phyloP scores from a whole-genome alignment of 768 basidiomycete genomes.

The Lentinula sp. region DNA sequence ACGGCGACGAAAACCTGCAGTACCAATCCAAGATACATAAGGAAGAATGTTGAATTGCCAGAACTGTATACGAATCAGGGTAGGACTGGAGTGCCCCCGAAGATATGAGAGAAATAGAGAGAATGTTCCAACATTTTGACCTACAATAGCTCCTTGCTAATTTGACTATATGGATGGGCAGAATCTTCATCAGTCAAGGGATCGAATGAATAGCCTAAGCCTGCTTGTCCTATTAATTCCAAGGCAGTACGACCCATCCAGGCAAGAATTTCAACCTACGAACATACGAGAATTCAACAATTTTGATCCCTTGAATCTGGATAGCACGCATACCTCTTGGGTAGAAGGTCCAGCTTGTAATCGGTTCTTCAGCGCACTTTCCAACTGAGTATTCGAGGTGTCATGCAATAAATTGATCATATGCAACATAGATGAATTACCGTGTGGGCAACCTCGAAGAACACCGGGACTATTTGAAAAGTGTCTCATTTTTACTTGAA shows the following conservation, averaged over 20 bases:
- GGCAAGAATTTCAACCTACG: conserved; percentile 16
- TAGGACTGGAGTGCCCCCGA: background rate
- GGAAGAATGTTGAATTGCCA: conserved; percentile 12
- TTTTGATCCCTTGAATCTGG: conserved; percentile 17
- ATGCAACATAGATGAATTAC: background rate
- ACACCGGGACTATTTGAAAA: background rate
- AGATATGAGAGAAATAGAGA: no score
- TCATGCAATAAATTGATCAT: background rate
- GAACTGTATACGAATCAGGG: background rate
- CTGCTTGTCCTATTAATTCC: conserved; percentile 4
- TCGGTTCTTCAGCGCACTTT: background rate
- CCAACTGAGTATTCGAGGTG: background rate
- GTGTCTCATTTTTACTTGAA: background rate
- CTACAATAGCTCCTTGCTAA: background rate
- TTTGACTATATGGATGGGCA: background rate
- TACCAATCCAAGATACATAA: conserved; percentile 15
- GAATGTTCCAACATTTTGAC: background rate
- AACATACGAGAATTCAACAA: conserved; percentile 10
- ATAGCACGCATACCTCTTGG: conserved; percentile 5
- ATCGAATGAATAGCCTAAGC: conserved; percentile 5
- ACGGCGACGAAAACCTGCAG: conserved; percentile 19
- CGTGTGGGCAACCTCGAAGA: conserved; percentile 2
- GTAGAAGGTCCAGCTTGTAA: background rate
- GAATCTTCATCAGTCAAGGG: background rate
- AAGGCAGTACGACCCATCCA: conserved; percentile 6